Percentiles rank a stretch among this genome's conserved stretches.
phyloP scores from a whole-genome alignment of 768 basidiomycete species.

The Leccinum uliginosum region DNA sequence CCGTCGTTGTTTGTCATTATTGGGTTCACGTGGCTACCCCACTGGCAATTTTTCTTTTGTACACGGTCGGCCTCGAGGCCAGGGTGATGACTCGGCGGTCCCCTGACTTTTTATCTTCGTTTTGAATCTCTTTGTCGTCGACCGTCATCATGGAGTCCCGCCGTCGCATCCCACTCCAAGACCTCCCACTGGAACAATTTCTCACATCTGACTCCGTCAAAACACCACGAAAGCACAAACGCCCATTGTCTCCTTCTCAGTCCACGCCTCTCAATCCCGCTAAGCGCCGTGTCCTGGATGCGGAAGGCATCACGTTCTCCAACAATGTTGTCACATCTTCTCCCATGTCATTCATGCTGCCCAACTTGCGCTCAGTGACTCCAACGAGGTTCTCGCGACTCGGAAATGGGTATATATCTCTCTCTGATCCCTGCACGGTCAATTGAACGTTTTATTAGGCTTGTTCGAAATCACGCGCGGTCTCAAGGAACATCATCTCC shows the following conservation, averaged over 20 bases:
- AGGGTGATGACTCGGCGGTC: slow-evolving; percentile 22
- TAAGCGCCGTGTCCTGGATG: slow-evolving; percentile 62
- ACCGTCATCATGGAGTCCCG: slow-evolving; percentile 22
- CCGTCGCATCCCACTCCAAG: slow-evolving; percentile 49
- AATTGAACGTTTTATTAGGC: slow-evolving; percentile 29
- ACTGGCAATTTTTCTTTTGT: slow-evolving; percentile 15
- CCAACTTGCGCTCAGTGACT: slow-evolving; percentile 21
- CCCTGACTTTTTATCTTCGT: slow-evolving; percentile 22
- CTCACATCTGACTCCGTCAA: slow-evolving; percentile 31
- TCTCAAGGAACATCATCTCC: slow-evolving; percentile 9
- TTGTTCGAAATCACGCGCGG: slow-evolving; percentile 5
- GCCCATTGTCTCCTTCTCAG: slow-evolving; percentile 55
- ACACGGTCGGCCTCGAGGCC: slow-evolving; percentile 16
- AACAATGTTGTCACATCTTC: slow-evolving; percentile 16
- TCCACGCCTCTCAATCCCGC: slow-evolving; percentile 52
- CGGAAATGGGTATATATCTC: slow-evolving; percentile 28
- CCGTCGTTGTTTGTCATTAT: slow-evolving; percentile 23
- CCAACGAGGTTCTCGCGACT: slow-evolving; percentile 33
- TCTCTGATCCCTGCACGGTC: slow-evolving; percentile 22
- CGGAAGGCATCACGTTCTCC: slow-evolving; percentile 45
- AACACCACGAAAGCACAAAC: slow-evolving; percentile 44
- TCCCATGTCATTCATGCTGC: slow-evolving; percentile 28
- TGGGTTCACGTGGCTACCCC: slow-evolving; percentile 7
- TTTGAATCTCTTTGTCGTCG: slow-evolving; percentile 2
- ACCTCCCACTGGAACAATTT: slow-evolving; percentile 57